Percentiles rank a stretch among this genome's conserved stretches.
These are phyloP conservation scores for Tolypocladium ovalisporum DNA, from an alignment of 2,329 filamentous ascomycete genomes.

Conservation along the genomic window DNA sequence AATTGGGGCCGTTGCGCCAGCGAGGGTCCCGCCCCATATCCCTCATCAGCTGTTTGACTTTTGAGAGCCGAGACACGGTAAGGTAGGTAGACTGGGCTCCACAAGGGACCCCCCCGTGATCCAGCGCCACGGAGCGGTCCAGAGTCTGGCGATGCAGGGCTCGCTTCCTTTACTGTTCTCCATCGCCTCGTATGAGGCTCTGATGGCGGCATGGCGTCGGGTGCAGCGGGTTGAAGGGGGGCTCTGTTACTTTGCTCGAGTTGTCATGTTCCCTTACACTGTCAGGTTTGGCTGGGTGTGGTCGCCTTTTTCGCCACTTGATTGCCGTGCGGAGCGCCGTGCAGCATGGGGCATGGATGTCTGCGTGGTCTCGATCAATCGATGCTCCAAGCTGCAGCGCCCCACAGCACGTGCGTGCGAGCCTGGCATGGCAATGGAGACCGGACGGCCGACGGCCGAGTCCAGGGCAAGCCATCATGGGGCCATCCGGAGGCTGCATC, in stretches of 20 bases:
- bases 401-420: not conserved
- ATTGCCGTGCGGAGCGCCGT: too few species aligned
- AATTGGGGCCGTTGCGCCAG: too few species aligned
- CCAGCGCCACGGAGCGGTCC: not conserved
- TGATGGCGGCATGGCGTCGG: not conserved
- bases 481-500: not conserved
- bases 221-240: too few species aligned
- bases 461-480: too few species aligned
- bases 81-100: not conserved
- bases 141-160: not conserved
- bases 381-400: not conserved
- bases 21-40: too few species aligned
- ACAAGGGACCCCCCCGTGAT: not conserved
- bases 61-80: not conserved
- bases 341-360: too few species aligned
- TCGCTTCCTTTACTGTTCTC: not conserved
- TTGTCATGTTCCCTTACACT: too few species aligned
- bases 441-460: too few species aligned
- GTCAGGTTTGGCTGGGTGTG: too few species aligned
- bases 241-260: too few species aligned
- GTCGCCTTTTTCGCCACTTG: too few species aligned
- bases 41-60: not conserved
- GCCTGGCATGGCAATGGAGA: not conserved
- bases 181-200: not conserved
- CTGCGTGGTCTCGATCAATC: not conserved